Evolutionary conservation across 2,329 filamentous ascomycete species (phyloP).

Genomic region (Neonectria ditissima): DNA sequence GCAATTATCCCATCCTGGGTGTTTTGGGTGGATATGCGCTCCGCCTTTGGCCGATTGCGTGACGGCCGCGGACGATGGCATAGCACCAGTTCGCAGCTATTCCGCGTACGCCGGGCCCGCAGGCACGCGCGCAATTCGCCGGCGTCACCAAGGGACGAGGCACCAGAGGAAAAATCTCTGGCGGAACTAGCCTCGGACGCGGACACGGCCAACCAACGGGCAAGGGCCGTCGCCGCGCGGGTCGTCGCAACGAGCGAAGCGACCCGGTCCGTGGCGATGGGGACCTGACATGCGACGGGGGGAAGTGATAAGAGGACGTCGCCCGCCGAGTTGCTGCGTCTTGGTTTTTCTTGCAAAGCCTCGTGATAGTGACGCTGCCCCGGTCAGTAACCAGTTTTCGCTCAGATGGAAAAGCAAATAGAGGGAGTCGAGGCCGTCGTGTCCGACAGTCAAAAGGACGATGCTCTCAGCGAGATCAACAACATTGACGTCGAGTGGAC

Average conservation of each 20-base stretch:
- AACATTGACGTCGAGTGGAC: constrained; percentile 42
- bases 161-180: neutral
- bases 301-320: constrained; percentile 20
- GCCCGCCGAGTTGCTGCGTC: neutral
- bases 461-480: constrained; percentile 30
- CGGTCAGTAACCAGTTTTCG: constrained; percentile 6
- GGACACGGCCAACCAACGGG: too few relatives aligned
- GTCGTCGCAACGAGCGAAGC: constrained; percentile 24
- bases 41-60: constrained; percentile 24
- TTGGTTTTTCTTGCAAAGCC: neutral
- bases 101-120: constrained; percentile 9
- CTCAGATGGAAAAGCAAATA: constrained; percentile 33
- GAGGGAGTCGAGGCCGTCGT: constrained; percentile 24
- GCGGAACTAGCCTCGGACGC: neutral
- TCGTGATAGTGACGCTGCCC: constrained; percentile 6
- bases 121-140: neutral
- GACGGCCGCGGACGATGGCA: constrained; percentile 1
- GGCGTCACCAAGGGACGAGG: neutral
- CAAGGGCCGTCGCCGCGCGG: constrained; percentile 15
- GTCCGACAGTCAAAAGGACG: constrained; percentile 16
- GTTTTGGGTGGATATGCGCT: constrained; percentile 11
- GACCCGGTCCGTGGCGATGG: constrained; percentile 10
- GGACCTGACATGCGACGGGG: constrained; percentile 9
- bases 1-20: neutral
- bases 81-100: neutral